phyloP scores from a whole-genome alignment of 306 rosid genomes.

The Crotalaria pallida region DNA sequence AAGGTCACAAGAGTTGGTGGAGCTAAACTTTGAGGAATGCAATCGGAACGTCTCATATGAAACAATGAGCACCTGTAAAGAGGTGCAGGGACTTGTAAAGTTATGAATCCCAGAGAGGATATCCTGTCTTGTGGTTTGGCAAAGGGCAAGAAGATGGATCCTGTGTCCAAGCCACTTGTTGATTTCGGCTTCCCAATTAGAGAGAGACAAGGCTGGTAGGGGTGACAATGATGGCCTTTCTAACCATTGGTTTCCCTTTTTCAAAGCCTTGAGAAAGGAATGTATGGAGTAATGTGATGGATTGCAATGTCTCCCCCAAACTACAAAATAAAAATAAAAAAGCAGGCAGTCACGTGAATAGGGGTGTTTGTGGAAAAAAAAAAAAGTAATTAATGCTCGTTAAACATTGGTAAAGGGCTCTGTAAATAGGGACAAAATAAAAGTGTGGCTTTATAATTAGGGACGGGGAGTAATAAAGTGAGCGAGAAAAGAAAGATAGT shows the following conservation, averaged over 20 bases:
- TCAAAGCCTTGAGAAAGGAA: slow-evolving; percentile 89
- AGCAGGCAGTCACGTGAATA: too few relatives aligned
- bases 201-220: slow-evolving; percentile 98
- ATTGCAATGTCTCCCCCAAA: slow-evolving; percentile 98
- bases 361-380: too few relatives aligned
- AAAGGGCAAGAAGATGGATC: slow-evolving; percentile 65
- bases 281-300: slow-evolving; percentile 81
- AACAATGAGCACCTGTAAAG: slow-evolving; percentile 78
- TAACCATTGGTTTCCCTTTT: slow-evolving; percentile 76
- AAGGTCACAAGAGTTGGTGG: slow-evolving; percentile 72
- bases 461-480: too few relatives aligned
- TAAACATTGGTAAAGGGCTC: too few relatives aligned
- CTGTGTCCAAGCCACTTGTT: slow-evolving; percentile 90
- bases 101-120: slow-evolving; percentile 71
- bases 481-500: too few relatives aligned
- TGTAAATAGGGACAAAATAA: too few relatives aligned
- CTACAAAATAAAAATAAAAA: too few relatives aligned
- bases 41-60: slow-evolving; percentile 93
- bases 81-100: slow-evolving; percentile 57
- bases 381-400: too few relatives aligned
- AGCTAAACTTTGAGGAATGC: slow-evolving; percentile 77
- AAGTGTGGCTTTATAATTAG: too few relatives aligned
- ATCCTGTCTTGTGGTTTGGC: slow-evolving; percentile 86
- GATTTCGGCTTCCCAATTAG: slow-evolving; percentile 98
- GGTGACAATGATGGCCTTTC: slow-evolving; percentile 86